Base-by-base conservation (phyloP, 164 flowering plant genomes). In the Kalanchoe fedtschenkoi region DNA sequence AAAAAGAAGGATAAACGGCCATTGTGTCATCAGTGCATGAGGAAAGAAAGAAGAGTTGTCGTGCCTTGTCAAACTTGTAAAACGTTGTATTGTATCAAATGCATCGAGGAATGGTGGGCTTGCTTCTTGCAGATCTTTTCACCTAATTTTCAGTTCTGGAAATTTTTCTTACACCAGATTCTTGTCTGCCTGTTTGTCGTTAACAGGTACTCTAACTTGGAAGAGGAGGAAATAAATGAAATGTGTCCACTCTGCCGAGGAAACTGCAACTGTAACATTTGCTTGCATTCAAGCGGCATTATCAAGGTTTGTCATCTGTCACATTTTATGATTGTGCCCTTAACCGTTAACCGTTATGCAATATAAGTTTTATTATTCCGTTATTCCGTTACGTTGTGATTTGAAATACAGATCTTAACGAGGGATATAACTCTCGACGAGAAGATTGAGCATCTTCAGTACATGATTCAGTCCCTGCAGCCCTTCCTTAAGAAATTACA, bases 221-320 rank as follows among this genome's bases (percentile, higher is more conserved):
- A 67, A 22, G 83, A 81, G 66, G 78, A 47, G 47, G 85, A 81
- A 16, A 33, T 88, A 34, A 64, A 76, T 26, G 70, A 74, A 47
- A 33, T 42, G 13, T 88, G 92, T 72, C 96, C 96, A 43, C 80
- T 78, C 66, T 88, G 91, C 68, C 74, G 85, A 21, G 73, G 70
- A 58, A 88, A 74, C 56, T 88, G 95, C 72, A 88, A 88, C 64
- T 88, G 96, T 67, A 77, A 75, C 61, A 24, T 5, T 3, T 88
- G 96, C 71, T 72, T 88, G 65, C 85, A 73, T 35, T 77, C 78
- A 42, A 62, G 70, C 68, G 77, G 80, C 56, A 68, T 39, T 19
- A 63, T 75, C 43, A 63, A 86, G 92, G 96, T 88, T 37, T 57
- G 61, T 33, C 19, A 35, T 24, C 24, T 54, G 58, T 58, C 61